These are phyloP conservation scores for Naganishia cerealis DNA, from an alignment of 1,284 basidiomycete species.

Conservation along the genomic window DNA sequence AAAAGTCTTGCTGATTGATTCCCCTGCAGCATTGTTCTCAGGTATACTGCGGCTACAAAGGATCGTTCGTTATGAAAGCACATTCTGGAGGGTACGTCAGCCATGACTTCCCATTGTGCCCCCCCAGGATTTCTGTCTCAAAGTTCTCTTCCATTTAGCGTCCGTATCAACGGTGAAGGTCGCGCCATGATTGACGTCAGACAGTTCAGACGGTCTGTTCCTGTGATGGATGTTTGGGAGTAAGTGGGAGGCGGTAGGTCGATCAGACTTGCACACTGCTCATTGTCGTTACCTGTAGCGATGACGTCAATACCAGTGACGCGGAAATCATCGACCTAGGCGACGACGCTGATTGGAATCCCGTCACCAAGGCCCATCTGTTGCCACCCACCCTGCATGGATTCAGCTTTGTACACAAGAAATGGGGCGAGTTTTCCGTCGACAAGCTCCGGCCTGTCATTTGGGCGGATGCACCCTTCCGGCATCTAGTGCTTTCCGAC, in stretches of 20 bases:
- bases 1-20: neutral
- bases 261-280: neutral
- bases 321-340: slow-evolving; percentile 19
- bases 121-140: neutral
- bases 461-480: slow-evolving; percentile 6
- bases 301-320: slow-evolving; percentile 14
- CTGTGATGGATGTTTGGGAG: slow-evolving; percentile 21
- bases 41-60: slow-evolving; percentile 16
- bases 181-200: slow-evolving; percentile 22
- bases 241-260: neutral
- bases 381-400: slow-evolving; percentile 18
- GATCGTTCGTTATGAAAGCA: slow-evolving; percentile 22
- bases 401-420: slow-evolving; percentile 19
- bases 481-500: slow-evolving; percentile 11
- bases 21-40: slow-evolving; percentile 5
- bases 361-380: slow-evolving; percentile 7
- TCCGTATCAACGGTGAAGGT: slow-evolving; percentile 15
- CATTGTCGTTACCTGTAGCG: neutral
- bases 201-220: slow-evolving; percentile 10
- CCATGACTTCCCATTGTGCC: no score
- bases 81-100: slow-evolving; percentile 7
- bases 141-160: neutral
- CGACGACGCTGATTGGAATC: slow-evolving; percentile 14
- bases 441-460: slow-evolving; percentile 4
- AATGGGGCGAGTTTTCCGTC: slow-evolving; percentile 18